Base-by-base conservation (phyloP, 805 yeast genomes). In the Torulaspora microellipsoides region DNA sequence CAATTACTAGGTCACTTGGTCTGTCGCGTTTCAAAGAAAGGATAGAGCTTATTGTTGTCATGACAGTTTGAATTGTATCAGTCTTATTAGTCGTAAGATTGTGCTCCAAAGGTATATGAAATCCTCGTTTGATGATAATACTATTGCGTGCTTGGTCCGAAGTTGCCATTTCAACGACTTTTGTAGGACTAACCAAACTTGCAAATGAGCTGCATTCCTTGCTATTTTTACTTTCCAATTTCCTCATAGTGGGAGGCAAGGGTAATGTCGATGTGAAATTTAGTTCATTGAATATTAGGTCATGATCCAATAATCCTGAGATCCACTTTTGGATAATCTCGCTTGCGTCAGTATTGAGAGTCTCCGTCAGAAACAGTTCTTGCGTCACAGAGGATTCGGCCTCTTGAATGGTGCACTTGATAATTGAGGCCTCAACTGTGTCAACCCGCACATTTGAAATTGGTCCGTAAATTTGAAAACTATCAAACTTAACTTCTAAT, bases 251-350 rank as follows among this genome's bases (percentile, higher is more conserved):
- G 4, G 53, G 50, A 2, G 59, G 60, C 8, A 51, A 13, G n/a
- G 57, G 54, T 27, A 67, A 39, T 1, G 68, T 62, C 1, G 68
- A 64, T 2, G 69, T 62, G 20, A 69, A 47, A 36, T 53, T 57
- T 7, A 40, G 31, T 3, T 61, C 56, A 41, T 60, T 49, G 40
- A 68, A 66, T 7, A 47, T 43, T 12, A 67, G 49, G 4, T 62
- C 65, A 36, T 48, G 46, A 42, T 69, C 66, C 32, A 70, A 58
- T 8, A 70, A 39, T 0, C 65, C 73, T 1, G 72, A 60, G 11
- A 68, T 63, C 75, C 75, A 70, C 52, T 69, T 69, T 50, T 69
- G 66, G 29, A 68, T 49, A 6, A 65, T 54, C 34, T 58, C 55
- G 34, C 59, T 55, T 0, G 65, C 50, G n/a, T 58, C 43, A 12